Conservation (phyloP, 2,329 filamentous ascomycete genomes). For the Aspergillus sp. region DNA sequence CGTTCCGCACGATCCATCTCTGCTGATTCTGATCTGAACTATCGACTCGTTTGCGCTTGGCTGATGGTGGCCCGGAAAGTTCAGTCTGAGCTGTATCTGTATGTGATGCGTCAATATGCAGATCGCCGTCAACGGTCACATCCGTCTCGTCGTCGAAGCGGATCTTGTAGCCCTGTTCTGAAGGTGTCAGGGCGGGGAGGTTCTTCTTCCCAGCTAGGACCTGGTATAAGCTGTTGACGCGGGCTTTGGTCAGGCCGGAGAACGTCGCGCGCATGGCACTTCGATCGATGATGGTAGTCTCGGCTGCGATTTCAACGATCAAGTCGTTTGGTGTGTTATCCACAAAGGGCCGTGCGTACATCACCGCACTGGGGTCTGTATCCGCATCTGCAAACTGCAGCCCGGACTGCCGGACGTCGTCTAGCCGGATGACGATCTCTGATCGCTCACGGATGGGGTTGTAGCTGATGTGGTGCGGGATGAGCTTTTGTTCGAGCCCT, state of each 20-base stretch:
- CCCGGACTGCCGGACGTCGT: conserved; percentile 86
- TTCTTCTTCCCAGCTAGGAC: conserved; percentile 79
- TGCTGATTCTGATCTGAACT: conserved; percentile 23
- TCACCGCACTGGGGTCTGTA: conserved; percentile 48
- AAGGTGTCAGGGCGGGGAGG: conserved; percentile 53
- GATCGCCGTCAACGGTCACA: conserved; percentile 36
- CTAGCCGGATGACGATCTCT: conserved; percentile 75
- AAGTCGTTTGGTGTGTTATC: conserved; percentile 70
- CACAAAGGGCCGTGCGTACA: conserved; percentile 81
- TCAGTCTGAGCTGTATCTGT: not conserved
- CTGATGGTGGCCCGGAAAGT: conserved; percentile 9
- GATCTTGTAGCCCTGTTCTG: conserved; percentile 59
- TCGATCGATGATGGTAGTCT: conserved; percentile 57
- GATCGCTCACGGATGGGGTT: conserved; percentile 64
- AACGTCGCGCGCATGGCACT: conserved; percentile 62
- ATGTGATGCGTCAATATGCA: conserved; percentile 7
- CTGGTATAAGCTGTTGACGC: conserved; percentile 69
- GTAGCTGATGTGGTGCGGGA: conserved; percentile 69
- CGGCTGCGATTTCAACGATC: conserved; percentile 72
- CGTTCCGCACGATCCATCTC: conserved; percentile 61
- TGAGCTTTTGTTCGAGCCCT: conserved; percentile 80
- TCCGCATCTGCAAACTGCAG: conserved; percentile 53
- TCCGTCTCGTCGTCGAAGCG: conserved; percentile 51
- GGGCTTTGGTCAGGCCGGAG: conserved; percentile 63
- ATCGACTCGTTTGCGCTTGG: conserved; percentile 44